Percentiles rank a stretch among this genome's conserved stretches.
These are phyloP conservation scores for Artemisia argyi DNA, from an alignment of 129 eudicot species.

Conservation along the genomic window DNA sequence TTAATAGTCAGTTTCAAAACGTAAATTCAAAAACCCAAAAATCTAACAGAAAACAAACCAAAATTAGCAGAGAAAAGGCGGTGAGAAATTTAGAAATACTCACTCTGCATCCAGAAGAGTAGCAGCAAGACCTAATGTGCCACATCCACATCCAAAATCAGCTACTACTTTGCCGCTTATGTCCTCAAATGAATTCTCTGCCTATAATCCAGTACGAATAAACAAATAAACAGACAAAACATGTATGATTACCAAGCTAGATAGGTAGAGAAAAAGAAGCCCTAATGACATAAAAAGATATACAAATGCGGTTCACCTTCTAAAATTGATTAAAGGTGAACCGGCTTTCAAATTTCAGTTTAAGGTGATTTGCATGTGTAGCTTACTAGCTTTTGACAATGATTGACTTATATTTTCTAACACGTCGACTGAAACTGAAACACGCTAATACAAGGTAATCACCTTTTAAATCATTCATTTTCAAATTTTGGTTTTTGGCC, in stretches of 20 bases:
- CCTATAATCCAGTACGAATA: constrained; percentile 39
- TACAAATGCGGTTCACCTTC: too few species aligned
- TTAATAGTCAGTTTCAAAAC: too few species aligned
- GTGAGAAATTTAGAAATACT: constrained; percentile 25
- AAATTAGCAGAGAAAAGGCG: background rate
- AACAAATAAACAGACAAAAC: background rate
- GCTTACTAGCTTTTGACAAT: too few species aligned
- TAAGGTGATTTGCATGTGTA: too few species aligned
- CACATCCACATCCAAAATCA: constrained; percentile 99
- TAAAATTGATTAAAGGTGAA: too few species aligned
- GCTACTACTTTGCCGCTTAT: constrained; percentile 75
- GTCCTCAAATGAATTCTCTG: constrained; percentile 89
- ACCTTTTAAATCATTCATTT: too few species aligned
- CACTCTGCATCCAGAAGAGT: constrained; percentile 86
- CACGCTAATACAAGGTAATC: too few species aligned
- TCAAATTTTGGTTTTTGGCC: too few species aligned
- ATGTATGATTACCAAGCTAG: background rate
- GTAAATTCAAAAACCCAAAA: background rate
- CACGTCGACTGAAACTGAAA: too few species aligned
- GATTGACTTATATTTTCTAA: too few species aligned
- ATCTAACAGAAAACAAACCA: background rate
- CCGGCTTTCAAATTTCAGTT: too few species aligned
- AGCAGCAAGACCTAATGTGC: constrained; percentile 95
- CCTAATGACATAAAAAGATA: background rate
- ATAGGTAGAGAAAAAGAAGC: background rate